Conservation (phyloP, 257 asterid genomes). For the Rehmannia glutinosa region DNA sequence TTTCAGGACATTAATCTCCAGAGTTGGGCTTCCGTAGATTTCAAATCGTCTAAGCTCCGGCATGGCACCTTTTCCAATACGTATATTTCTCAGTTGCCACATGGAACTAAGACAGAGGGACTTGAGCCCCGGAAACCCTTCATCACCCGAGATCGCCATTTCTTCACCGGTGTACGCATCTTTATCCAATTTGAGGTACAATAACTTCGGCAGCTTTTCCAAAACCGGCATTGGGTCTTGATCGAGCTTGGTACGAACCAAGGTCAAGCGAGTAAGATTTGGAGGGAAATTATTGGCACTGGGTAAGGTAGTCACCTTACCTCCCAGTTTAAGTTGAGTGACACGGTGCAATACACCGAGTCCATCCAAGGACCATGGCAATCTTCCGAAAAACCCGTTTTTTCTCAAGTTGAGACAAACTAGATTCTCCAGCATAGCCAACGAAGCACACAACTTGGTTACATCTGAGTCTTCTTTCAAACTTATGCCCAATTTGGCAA, state of each 20-base stretch:
- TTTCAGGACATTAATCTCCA: neutral
- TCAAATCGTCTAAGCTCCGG: slow-evolving; percentile 1
- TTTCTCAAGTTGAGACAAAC: neutral
- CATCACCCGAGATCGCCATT: slow-evolving; percentile 3
- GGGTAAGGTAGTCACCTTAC: neutral
- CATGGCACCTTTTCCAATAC: slow-evolving; percentile 9
- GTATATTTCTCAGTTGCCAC: neutral
- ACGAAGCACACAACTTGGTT: neutral
- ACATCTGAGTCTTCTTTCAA: neutral
- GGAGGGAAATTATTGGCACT: slow-evolving; percentile 5
- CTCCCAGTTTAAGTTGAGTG: slow-evolving; percentile 7
- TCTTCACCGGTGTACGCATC: neutral
- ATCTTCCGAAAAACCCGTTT: neutral
- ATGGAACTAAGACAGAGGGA: neutral
- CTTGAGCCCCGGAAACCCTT: slow-evolving; percentile 7
- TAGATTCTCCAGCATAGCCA: slow-evolving; percentile 9
- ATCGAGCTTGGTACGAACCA: neutral
- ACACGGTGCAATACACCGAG: neutral
- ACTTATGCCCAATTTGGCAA: neutral
- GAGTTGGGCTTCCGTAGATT: neutral
- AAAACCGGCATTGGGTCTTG: slow-evolving; percentile 7
- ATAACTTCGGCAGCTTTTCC: slow-evolving; percentile 12
- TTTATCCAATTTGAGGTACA: neutral
- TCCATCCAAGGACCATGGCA: neutral
- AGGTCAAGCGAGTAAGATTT: slow-evolving; percentile 8